These are phyloP conservation scores for Neofusicoccum parvum DNA, from an alignment of 2,329 filamentous ascomycete genomes.

Conservation along the genomic window DNA sequence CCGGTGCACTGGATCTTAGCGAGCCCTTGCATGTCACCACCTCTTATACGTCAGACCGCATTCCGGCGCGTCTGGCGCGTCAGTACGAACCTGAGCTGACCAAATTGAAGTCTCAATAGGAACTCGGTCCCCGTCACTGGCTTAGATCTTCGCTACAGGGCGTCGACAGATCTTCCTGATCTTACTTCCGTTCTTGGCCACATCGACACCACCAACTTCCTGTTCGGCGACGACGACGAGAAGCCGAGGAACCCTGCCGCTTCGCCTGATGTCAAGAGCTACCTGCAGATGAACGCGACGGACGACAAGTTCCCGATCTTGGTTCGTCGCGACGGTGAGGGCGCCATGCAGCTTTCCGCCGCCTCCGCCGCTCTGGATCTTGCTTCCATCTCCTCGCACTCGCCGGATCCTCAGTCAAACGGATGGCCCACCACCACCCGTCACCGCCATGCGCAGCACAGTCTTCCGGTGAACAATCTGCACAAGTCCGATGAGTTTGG, in stretches of 20 bases:
- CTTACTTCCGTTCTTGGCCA: slow-evolving; percentile 65
- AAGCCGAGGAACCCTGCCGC: slow-evolving; percentile 48
- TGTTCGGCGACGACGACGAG: slow-evolving; percentile 77
- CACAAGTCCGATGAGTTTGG: slow-evolving; percentile 43
- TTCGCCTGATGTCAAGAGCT: slow-evolving; percentile 68
- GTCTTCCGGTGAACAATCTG: slow-evolving; percentile 58
- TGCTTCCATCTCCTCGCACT: slow-evolving; percentile 68
- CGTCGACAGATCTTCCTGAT: slow-evolving; percentile 44
- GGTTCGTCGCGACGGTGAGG: slow-evolving; percentile 62
- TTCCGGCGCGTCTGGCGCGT: slow-evolving; percentile 24
- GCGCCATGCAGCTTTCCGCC: slow-evolving; percentile 68
- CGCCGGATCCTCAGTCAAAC: slow-evolving; percentile 56
- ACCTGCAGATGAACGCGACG: slow-evolving; percentile 70
- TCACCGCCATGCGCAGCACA: slow-evolving; percentile 66
- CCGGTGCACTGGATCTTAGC: slow-evolving; percentile 2
- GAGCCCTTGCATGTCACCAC: slow-evolving; percentile 19
- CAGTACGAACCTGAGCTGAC: slow-evolving; percentile 26
- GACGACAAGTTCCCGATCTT: slow-evolving; percentile 89
- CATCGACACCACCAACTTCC: slow-evolving; percentile 81
- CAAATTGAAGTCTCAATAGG: slow-evolving; percentile 69
- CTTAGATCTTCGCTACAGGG: slow-evolving; percentile 65
- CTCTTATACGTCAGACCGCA: slow-evolving; percentile 27
- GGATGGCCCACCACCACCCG: slow-evolving; percentile 60
- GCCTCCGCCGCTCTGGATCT: slow-evolving; percentile 82
- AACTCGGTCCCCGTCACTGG: slow-evolving; percentile 88